Conservation (phyloP, 2,329 filamentous ascomycete species). For the Aspergillus fijiensis region DNA sequence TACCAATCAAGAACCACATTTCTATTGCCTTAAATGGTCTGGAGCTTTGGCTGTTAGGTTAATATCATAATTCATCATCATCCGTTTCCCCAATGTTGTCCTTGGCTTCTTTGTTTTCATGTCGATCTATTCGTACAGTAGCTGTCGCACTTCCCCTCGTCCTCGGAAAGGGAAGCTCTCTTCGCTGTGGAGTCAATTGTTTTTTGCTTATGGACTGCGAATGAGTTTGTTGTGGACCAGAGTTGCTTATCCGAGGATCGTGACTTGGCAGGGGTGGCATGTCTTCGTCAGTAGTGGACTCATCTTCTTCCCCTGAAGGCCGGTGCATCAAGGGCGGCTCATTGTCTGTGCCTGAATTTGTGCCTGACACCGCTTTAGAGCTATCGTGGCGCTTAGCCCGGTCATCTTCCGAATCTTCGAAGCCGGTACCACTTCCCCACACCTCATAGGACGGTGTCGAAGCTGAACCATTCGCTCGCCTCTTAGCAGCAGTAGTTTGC, state of each 20-base stretch:
- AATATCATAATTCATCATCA: conserved; percentile 42
- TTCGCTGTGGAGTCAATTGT: conserved; percentile 37
- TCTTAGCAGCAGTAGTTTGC: conserved; percentile 17
- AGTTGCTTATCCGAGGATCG: conserved; percentile 1
- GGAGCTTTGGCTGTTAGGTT: background rate
- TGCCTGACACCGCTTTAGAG: conserved; percentile 20
- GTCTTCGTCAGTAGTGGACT: conserved; percentile 34
- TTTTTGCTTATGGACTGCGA: conserved; percentile 13
- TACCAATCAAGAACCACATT: background rate
- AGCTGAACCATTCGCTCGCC: conserved; percentile 30
- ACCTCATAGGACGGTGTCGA: conserved; percentile 21
- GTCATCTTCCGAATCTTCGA: conserved; percentile 41
- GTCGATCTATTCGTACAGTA: background rate
- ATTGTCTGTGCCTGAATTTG: conserved; percentile 30
- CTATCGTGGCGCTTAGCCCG: conserved; percentile 12
- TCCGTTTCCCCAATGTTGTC: conserved; percentile 39
- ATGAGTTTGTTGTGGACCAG: background rate
- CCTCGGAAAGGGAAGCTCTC: conserved; percentile 44
- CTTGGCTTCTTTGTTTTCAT: conserved; percentile 20
- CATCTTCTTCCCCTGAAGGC: conserved; percentile 34
- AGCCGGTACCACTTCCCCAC: conserved; percentile 34
- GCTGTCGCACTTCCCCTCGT: conserved; percentile 14
- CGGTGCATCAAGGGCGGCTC: conserved; percentile 32
- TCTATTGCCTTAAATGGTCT: background rate
- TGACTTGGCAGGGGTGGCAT: background rate